phyloP scores from a whole-genome alignment of 192 early-diverging fungal species.

The Coemansia sp. region DNA sequence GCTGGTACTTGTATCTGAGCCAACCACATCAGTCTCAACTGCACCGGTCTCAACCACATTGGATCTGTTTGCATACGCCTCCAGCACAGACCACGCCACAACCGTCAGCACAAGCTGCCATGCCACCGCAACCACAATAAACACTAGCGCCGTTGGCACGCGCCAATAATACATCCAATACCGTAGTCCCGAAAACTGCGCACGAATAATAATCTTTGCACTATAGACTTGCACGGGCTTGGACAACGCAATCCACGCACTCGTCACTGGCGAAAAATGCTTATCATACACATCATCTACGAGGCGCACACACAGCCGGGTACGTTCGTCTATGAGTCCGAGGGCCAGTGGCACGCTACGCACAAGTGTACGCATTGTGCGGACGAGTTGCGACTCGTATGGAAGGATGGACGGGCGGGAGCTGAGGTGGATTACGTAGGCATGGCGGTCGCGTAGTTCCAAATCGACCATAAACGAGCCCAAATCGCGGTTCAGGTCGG shows the following conservation, averaged over 20 bases:
- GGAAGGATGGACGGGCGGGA: conserved; percentile 56
- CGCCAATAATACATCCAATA: conserved; percentile 79
- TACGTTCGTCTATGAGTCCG: conserved; percentile 49
- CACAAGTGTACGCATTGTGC: conserved; percentile 15
- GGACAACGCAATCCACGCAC: conserved; percentile 55
- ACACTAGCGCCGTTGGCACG: conserved; percentile 59
- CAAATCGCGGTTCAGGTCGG: conserved; percentile 58
- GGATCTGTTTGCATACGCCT: conserved; percentile 22
- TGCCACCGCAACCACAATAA: conserved; percentile 56
- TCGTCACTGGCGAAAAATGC: conserved; percentile 51
- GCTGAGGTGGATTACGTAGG: conserved; percentile 29
- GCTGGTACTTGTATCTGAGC: no score
- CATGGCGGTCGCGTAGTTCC: conserved; percentile 50
- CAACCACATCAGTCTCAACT: neutral
- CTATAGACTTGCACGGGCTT: conserved; percentile 60
- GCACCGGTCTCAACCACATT: neutral
- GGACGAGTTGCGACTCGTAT: conserved; percentile 27
- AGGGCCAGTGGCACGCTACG: conserved; percentile 54
- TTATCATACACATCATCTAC: conserved; percentile 57
- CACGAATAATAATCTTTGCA: conserved; percentile 50
- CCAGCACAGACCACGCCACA: conserved; percentile 49
- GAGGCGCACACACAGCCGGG: conserved; percentile 52
- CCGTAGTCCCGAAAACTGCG: conserved; percentile 67
- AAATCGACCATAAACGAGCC: conserved; percentile 71
- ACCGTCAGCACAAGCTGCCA: conserved; percentile 54